Evolutionary conservation across 495 filamentous ascomycete species (phyloP).

Genomic region (Penicillium cosmopolitanum): DNA sequence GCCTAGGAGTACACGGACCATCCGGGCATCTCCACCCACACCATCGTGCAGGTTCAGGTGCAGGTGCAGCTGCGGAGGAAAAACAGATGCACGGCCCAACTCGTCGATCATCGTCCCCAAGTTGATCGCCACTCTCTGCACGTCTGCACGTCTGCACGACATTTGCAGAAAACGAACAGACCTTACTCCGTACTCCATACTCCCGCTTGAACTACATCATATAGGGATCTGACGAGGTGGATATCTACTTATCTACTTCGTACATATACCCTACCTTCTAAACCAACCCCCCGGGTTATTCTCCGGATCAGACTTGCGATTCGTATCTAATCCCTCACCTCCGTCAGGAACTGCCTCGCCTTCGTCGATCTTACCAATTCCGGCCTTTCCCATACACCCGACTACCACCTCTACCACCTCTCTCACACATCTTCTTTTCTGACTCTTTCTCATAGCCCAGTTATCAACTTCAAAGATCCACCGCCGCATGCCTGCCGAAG

Average conservation of each 20-base stretch:
- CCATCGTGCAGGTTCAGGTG: conserved; percentile 7
- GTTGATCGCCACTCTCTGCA: conserved; percentile 26
- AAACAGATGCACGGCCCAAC: conserved; percentile 29
- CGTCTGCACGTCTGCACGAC: conserved; percentile 30
- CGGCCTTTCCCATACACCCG: conserved; percentile 6
- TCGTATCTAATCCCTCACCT: conserved; percentile 2
- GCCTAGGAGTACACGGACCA: conserved; percentile 17
- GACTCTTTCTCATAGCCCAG: conserved; percentile 2
- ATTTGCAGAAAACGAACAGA: conserved; percentile 16
- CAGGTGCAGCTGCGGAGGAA: conserved; percentile 14
- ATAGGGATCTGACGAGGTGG: not conserved
- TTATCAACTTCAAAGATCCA: not conserved
- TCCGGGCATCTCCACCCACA: conserved; percentile 1
- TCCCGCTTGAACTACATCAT: not conserved
- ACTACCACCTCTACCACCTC: not conserved
- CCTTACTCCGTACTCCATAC: not conserved
- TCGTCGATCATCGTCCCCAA: conserved; percentile 26
- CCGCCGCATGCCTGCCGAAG: conserved; percentile 22
- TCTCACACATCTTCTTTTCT: too few species aligned
- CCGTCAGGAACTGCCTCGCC: not conserved
- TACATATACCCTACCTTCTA: not conserved
- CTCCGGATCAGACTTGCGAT: conserved; percentile 22
- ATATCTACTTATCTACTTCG: not conserved
- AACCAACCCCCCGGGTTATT: conserved; percentile 2
- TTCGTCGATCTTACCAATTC: conserved; percentile 24